A percentile compares a stretch with the other conserved stretches of the same genome.
These are phyloP conservation scores for Ajuga chamaepitys DNA, from an alignment of 257 asterid species.

Conservation along the genomic window DNA sequence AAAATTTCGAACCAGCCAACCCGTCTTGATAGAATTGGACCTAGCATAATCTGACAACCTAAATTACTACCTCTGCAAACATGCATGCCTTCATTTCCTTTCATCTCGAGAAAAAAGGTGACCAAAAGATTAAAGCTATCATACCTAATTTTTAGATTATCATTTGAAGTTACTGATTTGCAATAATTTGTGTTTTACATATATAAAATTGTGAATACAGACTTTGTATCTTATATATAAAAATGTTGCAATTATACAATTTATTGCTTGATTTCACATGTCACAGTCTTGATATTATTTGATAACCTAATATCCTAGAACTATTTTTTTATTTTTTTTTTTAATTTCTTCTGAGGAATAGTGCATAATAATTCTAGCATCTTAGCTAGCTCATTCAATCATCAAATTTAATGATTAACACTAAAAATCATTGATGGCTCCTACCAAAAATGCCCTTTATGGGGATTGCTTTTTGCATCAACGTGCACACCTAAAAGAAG, in stretches of 20 bases:
- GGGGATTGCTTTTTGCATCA: slow-evolving; percentile 13
- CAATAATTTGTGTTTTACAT: too few relatives aligned
- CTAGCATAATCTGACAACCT: too few relatives aligned
- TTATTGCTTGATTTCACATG: not conserved
- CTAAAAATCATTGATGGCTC: slow-evolving; percentile 5
- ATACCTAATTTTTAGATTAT: not conserved
- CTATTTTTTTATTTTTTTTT: too few relatives aligned
- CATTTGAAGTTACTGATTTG: too few relatives aligned
- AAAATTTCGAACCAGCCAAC: too few relatives aligned
- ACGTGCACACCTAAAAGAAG: slow-evolving; percentile 16
- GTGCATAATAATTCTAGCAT: slow-evolving; percentile 8
- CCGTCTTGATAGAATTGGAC: too few relatives aligned
- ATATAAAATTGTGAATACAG: too few relatives aligned
- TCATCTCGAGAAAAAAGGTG: not conserved
- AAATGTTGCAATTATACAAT: not conserved
- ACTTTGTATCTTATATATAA: too few relatives aligned
- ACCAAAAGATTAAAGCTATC: not conserved
- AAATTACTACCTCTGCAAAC: too few relatives aligned
- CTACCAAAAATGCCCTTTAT: slow-evolving; percentile 12
- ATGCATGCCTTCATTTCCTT: not conserved
- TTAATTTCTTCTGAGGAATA: too few relatives aligned
- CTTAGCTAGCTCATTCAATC: slow-evolving; percentile 25
- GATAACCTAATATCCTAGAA: not conserved
- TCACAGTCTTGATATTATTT: not conserved
- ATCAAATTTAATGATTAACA: slow-evolving; percentile 27